Conservation (phyloP, 345 rosid genomes). For the Hevea brasiliensis region DNA sequence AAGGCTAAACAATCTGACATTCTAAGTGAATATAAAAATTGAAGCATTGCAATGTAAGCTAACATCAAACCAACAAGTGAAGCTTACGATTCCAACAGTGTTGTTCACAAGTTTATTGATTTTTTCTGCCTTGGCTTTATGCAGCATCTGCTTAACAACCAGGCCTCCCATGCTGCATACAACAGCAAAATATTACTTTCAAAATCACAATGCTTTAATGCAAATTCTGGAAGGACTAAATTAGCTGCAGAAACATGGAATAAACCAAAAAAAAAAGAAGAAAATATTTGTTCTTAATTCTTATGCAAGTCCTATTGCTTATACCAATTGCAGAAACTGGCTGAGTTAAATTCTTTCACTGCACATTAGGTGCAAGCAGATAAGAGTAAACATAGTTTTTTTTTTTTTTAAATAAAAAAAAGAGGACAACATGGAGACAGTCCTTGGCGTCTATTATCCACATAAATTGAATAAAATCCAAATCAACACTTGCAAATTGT, state of each 20-base stretch:
- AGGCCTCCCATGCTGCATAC: constrained; percentile 92
- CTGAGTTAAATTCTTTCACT: neutral
- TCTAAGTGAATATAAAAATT: neutral
- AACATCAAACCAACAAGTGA: constrained; percentile 13
- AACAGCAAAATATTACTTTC: constrained; percentile 7
- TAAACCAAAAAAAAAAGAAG: neutral
- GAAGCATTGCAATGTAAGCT: neutral
- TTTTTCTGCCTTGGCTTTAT: constrained; percentile 83
- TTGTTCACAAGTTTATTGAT: constrained; percentile 72
- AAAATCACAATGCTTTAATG: neutral
- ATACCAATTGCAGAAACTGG: neutral
- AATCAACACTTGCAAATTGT: neutral
- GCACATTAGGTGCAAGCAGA: neutral
- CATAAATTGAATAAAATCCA: neutral
- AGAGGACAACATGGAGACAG: neutral
- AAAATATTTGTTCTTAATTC: too few relatives aligned
- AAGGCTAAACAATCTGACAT: constrained; percentile 8
- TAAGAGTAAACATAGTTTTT: too few relatives aligned
- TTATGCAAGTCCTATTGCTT: too few relatives aligned
- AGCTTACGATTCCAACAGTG: constrained; percentile 86
- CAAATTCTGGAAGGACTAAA: neutral
- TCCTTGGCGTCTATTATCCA: neutral
- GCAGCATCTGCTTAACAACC: constrained; percentile 90
- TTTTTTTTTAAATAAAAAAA: neutral
- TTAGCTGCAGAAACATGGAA: neutral